Percentiles rank a stretch among this genome's conserved stretches.
Evolutionary conservation across 768 basidiomycete genomes (phyloP).

Genomic region (Chlorophyllum brunneum): DNA sequence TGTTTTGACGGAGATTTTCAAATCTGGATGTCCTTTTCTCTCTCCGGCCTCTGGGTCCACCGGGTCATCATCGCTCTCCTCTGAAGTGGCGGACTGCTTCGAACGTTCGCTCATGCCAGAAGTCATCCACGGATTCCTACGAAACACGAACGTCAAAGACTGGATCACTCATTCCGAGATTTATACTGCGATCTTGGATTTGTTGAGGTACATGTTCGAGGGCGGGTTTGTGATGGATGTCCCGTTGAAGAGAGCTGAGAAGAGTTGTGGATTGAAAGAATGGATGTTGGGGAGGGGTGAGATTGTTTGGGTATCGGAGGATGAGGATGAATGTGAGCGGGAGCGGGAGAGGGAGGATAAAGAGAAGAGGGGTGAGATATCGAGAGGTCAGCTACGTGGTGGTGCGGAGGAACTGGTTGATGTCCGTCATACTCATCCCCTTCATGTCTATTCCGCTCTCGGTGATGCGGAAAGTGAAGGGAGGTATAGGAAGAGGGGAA

Average conservation of each 20-base stretch:
- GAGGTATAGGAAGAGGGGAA: background rate
- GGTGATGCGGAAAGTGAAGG: no score
- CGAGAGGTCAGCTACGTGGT: conserved; percentile 1
- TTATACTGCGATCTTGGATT: conserved; percentile 27
- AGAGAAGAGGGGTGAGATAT: background rate
- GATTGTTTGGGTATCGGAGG: conserved; percentile 11
- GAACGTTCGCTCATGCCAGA: conserved; percentile 25
- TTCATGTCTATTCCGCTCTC: no score
- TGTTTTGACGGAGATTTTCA: conserved; percentile 5
- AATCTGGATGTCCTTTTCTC: background rate
- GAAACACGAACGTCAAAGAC: conserved; percentile 27
- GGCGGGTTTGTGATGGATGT: conserved; percentile 18
- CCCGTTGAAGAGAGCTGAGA: conserved; percentile 19
- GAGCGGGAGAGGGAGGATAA: conserved; percentile 1
- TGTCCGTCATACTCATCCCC: background rate
- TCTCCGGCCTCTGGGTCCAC: background rate
- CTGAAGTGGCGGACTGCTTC: background rate
- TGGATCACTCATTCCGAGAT: conserved; percentile 33
- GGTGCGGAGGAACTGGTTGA: conserved; percentile 7
- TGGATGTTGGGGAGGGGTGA: conserved; percentile 19
- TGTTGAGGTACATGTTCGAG: conserved; percentile 19
- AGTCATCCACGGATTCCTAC: conserved; percentile 28
- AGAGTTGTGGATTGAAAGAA: conserved; percentile 19
- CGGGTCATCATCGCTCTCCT: no score
- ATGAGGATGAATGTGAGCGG: background rate